phyloP scores from a whole-genome alignment of 805 yeast species.

The Nakazawaea siamensis region DNA sequence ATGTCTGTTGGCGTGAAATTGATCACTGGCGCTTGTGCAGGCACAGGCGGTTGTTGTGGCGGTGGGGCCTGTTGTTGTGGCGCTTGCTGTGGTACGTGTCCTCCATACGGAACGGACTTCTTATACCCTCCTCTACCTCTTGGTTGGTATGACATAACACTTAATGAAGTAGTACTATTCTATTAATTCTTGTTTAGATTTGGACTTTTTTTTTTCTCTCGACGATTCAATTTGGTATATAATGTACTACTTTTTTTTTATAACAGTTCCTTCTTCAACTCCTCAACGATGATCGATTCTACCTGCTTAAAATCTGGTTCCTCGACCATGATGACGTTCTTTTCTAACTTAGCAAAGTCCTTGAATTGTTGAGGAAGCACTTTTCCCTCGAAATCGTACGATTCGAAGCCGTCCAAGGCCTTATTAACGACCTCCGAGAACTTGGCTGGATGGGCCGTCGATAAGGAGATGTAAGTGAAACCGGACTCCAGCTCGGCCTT shows the following conservation, averaged over 20 bases:
- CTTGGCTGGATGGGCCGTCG: conserved; percentile 99
- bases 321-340: conserved; percentile 66
- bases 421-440: conserved; percentile 91
- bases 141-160: conserved; percentile 7
- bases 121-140: conserved; percentile 4
- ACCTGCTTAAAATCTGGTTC: conserved; percentile 67
- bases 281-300: conserved; percentile 68
- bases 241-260: neutral
- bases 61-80: conserved; percentile 4
- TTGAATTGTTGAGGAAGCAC: conserved; percentile 87
- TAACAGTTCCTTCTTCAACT: conserved; percentile 39
- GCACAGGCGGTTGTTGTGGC: conserved; percentile 5
- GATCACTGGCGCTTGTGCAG: conserved; percentile 12
- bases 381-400: conserved; percentile 78
- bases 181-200: too few relatives aligned
- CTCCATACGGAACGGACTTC: neutral
- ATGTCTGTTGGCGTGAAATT: conserved; percentile 26
- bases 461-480: conserved; percentile 58
- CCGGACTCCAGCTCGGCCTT: conserved; percentile 38
- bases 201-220: too few relatives aligned
- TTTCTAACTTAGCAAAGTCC: conserved; percentile 59
- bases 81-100: neutral
- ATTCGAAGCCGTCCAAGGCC: conserved; percentile 57
- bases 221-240: too few relatives aligned
- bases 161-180: too few relatives aligned